Conservation (phyloP, 306 rosid genomes). For the Arachis hypogaea region DNA sequence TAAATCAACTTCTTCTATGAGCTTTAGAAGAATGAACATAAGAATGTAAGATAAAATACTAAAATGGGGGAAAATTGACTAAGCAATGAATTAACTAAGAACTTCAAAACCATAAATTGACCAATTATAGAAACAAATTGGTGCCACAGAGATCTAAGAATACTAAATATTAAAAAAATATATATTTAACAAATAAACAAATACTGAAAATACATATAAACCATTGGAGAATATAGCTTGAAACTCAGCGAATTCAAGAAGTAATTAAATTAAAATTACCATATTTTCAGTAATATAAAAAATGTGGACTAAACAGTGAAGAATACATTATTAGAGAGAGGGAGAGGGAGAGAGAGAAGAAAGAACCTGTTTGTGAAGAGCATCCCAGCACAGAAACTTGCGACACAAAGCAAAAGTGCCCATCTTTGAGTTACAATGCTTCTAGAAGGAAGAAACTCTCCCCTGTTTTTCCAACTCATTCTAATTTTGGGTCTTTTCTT, state of each 20-base stretch:
- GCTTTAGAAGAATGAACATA: background rate
- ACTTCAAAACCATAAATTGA: conserved; percentile 12
- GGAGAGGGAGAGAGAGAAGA: conserved; percentile 27
- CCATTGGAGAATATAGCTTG: background rate
- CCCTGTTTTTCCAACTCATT: conserved; percentile 91
- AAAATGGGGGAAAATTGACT: background rate
- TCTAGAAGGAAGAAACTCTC: conserved; percentile 66
- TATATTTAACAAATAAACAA: background rate
- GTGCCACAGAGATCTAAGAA: conserved; percentile 29
- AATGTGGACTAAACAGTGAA: background rate
- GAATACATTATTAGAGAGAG: background rate
- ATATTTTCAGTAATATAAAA: background rate
- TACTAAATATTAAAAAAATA: background rate
- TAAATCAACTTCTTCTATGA: conserved; percentile 7
- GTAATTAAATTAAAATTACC: background rate
- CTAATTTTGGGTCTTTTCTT: background rate
- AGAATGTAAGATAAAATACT: background rate
- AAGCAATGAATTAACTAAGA: conserved; percentile 27
- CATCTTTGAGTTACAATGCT: conserved; percentile 70
- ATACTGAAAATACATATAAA: background rate
- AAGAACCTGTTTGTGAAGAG: conserved; percentile 85
- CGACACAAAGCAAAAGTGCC: conserved; percentile 79
- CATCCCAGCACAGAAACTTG: conserved; percentile 92
- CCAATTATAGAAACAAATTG: background rate
- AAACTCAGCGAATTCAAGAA: background rate